Conservation (phyloP, 2,329 filamentous ascomycete genomes). For the Sporothrix humicola region DNA sequence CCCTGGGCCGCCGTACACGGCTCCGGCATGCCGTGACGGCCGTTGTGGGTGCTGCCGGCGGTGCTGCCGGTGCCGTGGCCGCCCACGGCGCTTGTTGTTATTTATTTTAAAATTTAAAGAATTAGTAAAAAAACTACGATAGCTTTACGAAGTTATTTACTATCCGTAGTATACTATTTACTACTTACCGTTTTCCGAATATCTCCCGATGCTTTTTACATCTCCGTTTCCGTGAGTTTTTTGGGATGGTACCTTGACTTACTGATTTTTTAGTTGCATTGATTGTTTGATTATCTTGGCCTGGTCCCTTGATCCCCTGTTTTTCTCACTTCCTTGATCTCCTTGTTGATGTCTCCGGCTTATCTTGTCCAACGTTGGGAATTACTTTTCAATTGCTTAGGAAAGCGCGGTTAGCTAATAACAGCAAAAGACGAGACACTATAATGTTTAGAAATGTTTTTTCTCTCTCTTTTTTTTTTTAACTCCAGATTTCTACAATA, state of each 20-base stretch:
- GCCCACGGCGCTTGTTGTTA: too few relatives aligned
- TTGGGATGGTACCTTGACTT: not conserved
- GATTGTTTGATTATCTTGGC: not conserved
- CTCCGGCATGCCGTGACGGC: too few relatives aligned
- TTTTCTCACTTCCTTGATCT: conserved; percentile 3
- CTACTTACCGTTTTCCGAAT: too few relatives aligned
- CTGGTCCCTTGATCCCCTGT: not conserved
- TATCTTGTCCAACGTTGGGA: too few relatives aligned
- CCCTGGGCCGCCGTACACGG: too few relatives aligned
- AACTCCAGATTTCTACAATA: not conserved
- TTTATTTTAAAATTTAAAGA: not conserved
- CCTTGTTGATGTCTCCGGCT: not conserved
- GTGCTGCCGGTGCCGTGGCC: too few relatives aligned
- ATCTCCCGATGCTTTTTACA: not conserved
- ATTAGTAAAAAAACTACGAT: not conserved
- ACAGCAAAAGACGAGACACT: too few relatives aligned
- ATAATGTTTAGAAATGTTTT: not conserved
- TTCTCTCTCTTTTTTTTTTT: not conserved
- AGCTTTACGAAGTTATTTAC: not conserved
- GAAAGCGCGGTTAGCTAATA: too few relatives aligned
- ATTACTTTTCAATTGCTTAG: too few relatives aligned
- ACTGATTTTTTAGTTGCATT: too few relatives aligned
- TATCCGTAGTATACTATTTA: not conserved
- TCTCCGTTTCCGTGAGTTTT: not conserved
- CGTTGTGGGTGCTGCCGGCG: too few relatives aligned